These are phyloP conservation scores for Annulohypoxylon nitens DNA, from an alignment of 495 filamentous ascomycete species.

Conservation along the genomic window DNA sequence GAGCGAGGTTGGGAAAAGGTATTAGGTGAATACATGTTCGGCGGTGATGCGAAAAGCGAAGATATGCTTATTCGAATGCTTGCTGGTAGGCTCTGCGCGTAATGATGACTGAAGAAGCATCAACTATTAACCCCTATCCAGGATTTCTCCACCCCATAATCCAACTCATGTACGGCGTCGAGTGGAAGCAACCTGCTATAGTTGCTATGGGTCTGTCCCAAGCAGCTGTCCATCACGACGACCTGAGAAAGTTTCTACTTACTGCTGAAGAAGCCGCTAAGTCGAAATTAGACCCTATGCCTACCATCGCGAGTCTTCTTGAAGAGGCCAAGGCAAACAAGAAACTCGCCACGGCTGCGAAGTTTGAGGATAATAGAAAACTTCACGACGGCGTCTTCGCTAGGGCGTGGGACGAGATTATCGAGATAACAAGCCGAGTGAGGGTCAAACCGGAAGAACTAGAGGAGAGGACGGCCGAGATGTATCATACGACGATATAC, in stretches of 20 bases:
- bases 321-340: constrained; percentile 68
- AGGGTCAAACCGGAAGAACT: constrained; percentile 71
- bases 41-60: constrained; percentile 69
- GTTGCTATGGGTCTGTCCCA: constrained; percentile 85
- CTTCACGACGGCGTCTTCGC: constrained; percentile 74
- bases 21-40: constrained; percentile 75
- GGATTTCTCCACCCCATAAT: constrained; percentile 86
- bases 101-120: constrained; percentile 6
- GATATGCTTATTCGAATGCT: constrained; percentile 71
- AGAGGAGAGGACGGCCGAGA: constrained; percentile 78
- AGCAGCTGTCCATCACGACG: constrained; percentile 71
- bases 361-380: constrained; percentile 70
- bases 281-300: constrained; percentile 51
- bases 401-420: constrained; percentile 72
- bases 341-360: constrained; percentile 64
- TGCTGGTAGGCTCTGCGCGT: constrained; percentile 57
- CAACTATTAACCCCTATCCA: constrained; percentile 49
- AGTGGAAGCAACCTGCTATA: constrained; percentile 84
- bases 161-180: constrained; percentile 85
- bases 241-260: constrained; percentile 64
- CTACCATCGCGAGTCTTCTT: constrained; percentile 69
- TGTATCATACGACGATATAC: constrained; percentile 76
- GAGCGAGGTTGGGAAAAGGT: constrained; percentile 68
- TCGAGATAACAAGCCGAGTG: constrained; percentile 70
- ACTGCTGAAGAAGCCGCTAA: constrained; percentile 65